These are phyloP conservation scores for Exophiala mesophila DNA, from an alignment of 2,329 filamentous ascomycete genomes.

Conservation along the genomic window DNA sequence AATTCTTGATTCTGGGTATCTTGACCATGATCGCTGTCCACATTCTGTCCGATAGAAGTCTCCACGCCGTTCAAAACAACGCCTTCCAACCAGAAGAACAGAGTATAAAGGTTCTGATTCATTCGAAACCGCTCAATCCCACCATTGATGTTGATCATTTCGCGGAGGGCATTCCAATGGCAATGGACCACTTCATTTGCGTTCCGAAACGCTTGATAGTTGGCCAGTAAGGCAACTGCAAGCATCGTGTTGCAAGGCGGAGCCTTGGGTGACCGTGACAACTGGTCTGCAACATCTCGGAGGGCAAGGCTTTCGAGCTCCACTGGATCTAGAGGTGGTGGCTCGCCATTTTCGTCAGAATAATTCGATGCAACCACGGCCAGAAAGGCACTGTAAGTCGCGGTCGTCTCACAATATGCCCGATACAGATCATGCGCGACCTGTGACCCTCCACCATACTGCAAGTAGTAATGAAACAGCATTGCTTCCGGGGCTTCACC, in stretches of 20 bases:
- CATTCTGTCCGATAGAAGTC: not conserved
- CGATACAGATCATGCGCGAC: not conserved
- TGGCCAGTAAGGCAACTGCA: slow-evolving; percentile 3
- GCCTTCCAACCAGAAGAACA: not conserved
- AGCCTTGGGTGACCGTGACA: not conserved
- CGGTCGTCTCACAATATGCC: not conserved
- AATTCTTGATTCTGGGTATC: no score
- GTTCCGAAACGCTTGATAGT: not conserved
- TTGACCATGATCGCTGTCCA: not conserved
- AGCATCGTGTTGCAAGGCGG: not conserved
- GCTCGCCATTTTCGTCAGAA: not conserved
- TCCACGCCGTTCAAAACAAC: no score
- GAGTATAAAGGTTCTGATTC: not conserved
- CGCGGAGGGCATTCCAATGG: slow-evolving; percentile 2
- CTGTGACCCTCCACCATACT: no score
- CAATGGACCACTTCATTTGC: no score
- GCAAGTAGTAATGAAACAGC: no score
- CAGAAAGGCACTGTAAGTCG: slow-evolving; percentile 1
- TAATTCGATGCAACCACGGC: not conserved
- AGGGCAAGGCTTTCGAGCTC: slow-evolving; percentile 1
- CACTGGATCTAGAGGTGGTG: not conserved
- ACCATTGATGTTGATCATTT: not conserved
- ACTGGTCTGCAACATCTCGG: not conserved
- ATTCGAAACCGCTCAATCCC: not conserved
- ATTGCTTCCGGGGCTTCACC: no score